Base-by-base conservation (phyloP, 2,329 filamentous ascomycete genomes). In the Fusarium multiceps region DNA sequence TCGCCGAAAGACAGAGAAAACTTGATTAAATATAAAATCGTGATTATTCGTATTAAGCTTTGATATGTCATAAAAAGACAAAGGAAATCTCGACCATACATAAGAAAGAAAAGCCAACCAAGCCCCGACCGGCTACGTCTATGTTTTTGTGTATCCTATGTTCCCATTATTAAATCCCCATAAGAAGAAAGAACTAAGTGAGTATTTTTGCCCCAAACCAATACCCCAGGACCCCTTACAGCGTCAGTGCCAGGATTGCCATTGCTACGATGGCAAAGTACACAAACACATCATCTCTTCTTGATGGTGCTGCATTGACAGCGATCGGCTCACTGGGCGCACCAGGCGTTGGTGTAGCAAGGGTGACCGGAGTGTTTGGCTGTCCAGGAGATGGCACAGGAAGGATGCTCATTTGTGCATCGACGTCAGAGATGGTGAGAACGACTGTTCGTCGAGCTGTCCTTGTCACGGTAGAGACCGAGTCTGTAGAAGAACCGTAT, bases 391-490 rank as follows among this genome's bases (percentile, higher is more conserved):
- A 55, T 3, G 50, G 43, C 4, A 65, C n/a, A 45, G 62, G 62
- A 2, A 65, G 40, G 8, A 59, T 59, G n/a, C 53, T 65, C 62
- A 59, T 59, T 13, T 65, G 40, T n/a, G 27, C 12, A 20, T 46
- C 13, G 6, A 54, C 21, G 10, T 58, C 41, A 8, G 59, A 14
- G 16, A 69, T 47, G 6, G 65, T 59, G 21, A 71, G 32, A 18
- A 71, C 57, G 16, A 71, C 49, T 25, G 67, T 70, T 32, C 67
- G 51, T 13, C 64, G 49, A n/a, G 50, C 43, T 14, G 66, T 67
- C 16, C 56, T 63, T 13, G 62, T 69, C 56, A 55, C 48, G 11
- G 58, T 66, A 45, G 63, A 61, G 37, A 67, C 25, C 5, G 49
- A 46, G 40, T 51, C 47, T 21, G 57, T 50, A n/a, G 51, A 25